These are phyloP conservation scores for Tetrastigma voinierianum DNA, from an alignment of 164 flowering plant species.

Conservation along the genomic window DNA sequence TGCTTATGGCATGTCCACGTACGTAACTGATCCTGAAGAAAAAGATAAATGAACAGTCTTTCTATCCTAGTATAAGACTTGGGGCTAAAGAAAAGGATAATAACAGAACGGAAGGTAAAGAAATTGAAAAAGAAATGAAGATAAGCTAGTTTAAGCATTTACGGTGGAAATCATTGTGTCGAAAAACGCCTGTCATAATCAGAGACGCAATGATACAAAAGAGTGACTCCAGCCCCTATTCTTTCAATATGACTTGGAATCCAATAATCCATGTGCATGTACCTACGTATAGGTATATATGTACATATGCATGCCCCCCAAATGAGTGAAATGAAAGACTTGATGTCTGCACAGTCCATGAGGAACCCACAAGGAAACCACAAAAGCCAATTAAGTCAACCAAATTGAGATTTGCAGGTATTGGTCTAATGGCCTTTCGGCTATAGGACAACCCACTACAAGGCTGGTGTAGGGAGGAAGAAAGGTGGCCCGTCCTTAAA, in stretches of 20 bases:
- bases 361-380: no score
- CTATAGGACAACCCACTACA: no score
- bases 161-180: constrained; percentile 8
- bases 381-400: no score
- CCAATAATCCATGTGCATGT: constrained; percentile 1
- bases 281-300: no score
- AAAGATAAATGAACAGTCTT: no score
- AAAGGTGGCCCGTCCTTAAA: no score
- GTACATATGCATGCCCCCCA: no score
- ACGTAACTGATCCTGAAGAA: neutral
- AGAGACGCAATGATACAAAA: neutral
- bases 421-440: no score
- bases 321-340: no score
- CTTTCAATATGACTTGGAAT: constrained; percentile 10
- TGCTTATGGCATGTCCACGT: neutral
- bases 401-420: no score
- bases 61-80: neutral
- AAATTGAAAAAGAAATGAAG: neutral
- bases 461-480: no score
- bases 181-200: neutral
- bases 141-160: neutral
- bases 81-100: neutral
- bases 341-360: no score
- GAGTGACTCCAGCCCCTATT: neutral
- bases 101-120: neutral